These are phyloP conservation scores for Cadophora sp. DNA, from an alignment of 2,329 filamentous ascomycete species.

Conservation along the genomic window DNA sequence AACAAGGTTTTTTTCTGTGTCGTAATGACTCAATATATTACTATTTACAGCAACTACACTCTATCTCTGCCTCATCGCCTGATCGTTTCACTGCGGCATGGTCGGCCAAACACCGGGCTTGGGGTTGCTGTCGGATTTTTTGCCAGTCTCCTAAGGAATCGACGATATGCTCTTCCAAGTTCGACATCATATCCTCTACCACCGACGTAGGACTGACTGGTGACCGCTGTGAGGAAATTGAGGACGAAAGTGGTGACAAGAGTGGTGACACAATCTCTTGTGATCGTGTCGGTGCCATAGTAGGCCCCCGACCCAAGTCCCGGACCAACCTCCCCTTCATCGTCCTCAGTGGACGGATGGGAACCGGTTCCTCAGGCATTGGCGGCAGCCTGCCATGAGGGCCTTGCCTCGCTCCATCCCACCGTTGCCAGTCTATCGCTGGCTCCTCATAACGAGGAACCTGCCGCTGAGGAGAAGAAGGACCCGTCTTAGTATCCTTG, in stretches of 20 bases:
- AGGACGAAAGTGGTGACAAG: neutral
- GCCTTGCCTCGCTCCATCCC: conserved; percentile 17
- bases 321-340: neutral
- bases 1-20: neutral
- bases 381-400: conserved; percentile 27
- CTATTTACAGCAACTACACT: neutral
- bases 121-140: neutral
- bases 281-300: neutral
- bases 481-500: neutral
- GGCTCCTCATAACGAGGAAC: conserved; percentile 21
- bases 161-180: neutral
- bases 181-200: neutral
- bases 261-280: conserved; percentile 5
- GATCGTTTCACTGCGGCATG: neutral
- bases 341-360: conserved; percentile 8
- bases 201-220: neutral
- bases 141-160: neutral
- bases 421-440: conserved; percentile 26
- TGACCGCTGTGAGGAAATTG: neutral
- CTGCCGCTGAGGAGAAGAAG: neutral
- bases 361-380: conserved; percentile 8
- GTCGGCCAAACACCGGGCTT: neutral
- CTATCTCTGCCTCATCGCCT: neutral
- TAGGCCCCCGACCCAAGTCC: neutral
- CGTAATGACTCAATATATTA: conserved; percentile 17